Percentiles rank a stretch among this genome's conserved stretches.
Conservation (phyloP, 441 rosid genomes). For the Bruguiera hainesii region DNA sequence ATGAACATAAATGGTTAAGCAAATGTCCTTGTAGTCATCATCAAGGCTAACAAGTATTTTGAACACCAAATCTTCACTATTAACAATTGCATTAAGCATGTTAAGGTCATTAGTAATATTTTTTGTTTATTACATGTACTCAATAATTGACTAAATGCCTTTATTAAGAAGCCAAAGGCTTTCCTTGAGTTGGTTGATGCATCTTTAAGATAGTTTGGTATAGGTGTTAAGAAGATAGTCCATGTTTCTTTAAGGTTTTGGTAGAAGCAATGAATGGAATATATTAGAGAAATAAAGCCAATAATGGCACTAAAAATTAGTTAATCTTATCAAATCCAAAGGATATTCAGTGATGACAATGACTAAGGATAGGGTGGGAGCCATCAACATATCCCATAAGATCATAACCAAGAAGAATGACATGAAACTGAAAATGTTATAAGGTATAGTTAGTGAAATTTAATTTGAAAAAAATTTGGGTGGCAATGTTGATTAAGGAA, state of each 20-base stretch:
- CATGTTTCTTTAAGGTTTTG: neutral
- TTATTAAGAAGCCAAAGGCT: neutral
- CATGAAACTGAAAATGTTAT: neutral
- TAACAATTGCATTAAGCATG: neutral
- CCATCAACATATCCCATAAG: slow-evolving; percentile 2
- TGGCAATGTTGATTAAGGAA: neutral
- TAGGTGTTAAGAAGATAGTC: neutral
- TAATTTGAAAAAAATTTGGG: neutral
- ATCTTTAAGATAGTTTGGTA: neutral
- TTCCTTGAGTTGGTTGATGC: slow-evolving; percentile 1
- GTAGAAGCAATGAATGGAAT: neutral
- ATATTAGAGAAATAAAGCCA: neutral
- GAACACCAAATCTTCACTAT: neutral
- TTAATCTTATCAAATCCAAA: neutral
- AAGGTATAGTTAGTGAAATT: neutral
- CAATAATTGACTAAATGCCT: neutral
- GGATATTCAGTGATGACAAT: neutral
- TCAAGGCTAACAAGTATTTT: slow-evolving; percentile 2
- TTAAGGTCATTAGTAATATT: neutral
- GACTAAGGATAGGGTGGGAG: neutral
- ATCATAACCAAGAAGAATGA: neutral
- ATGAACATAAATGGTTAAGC: neutral
- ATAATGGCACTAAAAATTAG: neutral
- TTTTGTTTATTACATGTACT: neutral
- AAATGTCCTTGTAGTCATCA: neutral